These are phyloP conservation scores for Cadophora luteo-olivacea DNA, from an alignment of 2,329 filamentous ascomycete species.

Conservation along the genomic window DNA sequence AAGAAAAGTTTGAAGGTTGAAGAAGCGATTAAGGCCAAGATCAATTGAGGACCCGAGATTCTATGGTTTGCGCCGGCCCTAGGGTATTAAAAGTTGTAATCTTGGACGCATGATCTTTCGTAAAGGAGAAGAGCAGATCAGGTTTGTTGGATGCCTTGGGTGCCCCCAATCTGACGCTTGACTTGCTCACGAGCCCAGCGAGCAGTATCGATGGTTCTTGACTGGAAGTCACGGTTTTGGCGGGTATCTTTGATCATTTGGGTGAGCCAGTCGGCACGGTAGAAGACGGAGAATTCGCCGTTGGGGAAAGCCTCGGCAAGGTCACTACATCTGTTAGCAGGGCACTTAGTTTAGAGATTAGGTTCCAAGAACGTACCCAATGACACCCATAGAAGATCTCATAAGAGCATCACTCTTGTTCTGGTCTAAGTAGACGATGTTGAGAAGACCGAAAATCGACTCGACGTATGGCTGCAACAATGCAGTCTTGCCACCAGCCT, in stretches of 20 bases:
- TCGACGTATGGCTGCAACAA: slow-evolving; percentile 79
- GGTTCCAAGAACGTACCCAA: slow-evolving; percentile 72
- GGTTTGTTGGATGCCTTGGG: slow-evolving; percentile 44
- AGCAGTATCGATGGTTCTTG: slow-evolving; percentile 90
- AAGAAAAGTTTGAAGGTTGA: slow-evolving; percentile 31
- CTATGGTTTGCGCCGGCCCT: slow-evolving; percentile 39
- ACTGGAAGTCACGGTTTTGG: slow-evolving; percentile 83
- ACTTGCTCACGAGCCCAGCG: slow-evolving; percentile 98
- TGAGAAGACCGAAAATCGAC: slow-evolving; percentile 86
- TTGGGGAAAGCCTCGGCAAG: slow-evolving; percentile 92
- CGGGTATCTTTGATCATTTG: slow-evolving; percentile 91
- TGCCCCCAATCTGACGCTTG: slow-evolving; percentile 80
- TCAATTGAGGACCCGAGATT: slow-evolving; percentile 28
- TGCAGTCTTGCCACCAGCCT: slow-evolving; percentile 75
- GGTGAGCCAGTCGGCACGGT: slow-evolving; percentile 91
- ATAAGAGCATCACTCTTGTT: slow-evolving; percentile 93
- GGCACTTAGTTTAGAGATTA: not conserved
- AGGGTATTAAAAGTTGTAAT: slow-evolving; percentile 39
- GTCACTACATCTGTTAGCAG: slow-evolving; percentile 64
- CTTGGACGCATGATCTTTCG: slow-evolving; percentile 32
- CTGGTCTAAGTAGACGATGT: slow-evolving; percentile 78
- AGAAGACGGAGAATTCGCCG: slow-evolving; percentile 82
- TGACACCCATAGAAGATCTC: slow-evolving; percentile 94
- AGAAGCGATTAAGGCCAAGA: slow-evolving; percentile 25
- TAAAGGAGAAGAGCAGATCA: slow-evolving; percentile 34